A percentile compares a stretch with the other conserved stretches of the same genome.
Conservation (phyloP, 2,329 filamentous ascomycete species). For the Ceratocystis diversiconidia region DNA sequence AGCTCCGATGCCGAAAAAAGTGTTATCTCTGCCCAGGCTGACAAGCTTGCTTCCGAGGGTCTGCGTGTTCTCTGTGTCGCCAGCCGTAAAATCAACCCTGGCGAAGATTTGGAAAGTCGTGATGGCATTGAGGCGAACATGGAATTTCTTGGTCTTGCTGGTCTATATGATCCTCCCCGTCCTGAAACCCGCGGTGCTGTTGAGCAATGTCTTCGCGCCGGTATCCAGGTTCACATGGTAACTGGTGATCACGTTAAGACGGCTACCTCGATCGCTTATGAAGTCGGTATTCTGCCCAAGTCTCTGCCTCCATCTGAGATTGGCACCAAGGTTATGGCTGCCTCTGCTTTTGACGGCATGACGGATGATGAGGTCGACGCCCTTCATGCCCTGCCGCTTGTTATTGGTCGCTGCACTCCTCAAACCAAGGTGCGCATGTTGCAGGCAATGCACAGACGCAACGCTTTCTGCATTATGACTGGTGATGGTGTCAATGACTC, state of each 20-base stretch:
- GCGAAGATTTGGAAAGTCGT: constrained; percentile 33
- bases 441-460: constrained; percentile 54
- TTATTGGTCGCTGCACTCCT: constrained; percentile 56
- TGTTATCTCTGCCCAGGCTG: constrained; percentile 35
- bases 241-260: constrained; percentile 57
- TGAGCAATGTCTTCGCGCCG: constrained; percentile 42
- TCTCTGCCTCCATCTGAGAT: constrained; percentile 27
- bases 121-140: constrained; percentile 41
- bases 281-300: constrained; percentile 45
- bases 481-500: constrained; percentile 65
- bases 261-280: constrained; percentile 48
- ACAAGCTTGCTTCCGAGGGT: constrained; percentile 46
- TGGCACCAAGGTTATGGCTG: constrained; percentile 42
- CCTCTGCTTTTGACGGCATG: constrained; percentile 47
- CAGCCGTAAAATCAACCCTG: constrained; percentile 30
- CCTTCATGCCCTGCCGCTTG: constrained; percentile 46
- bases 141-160: constrained; percentile 53
- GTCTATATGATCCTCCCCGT: constrained; percentile 59
- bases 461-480: constrained; percentile 58
- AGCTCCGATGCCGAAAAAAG: constrained; percentile 34
- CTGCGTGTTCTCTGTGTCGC: constrained; percentile 57
- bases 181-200: constrained; percentile 50
- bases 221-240: constrained; percentile 54
- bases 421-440: constrained; percentile 64
- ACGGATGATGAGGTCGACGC: constrained; percentile 48